Conservation (phyloP, 352 stramenopile species). For the Hyaloperonospora arabidopsidis region DNA sequence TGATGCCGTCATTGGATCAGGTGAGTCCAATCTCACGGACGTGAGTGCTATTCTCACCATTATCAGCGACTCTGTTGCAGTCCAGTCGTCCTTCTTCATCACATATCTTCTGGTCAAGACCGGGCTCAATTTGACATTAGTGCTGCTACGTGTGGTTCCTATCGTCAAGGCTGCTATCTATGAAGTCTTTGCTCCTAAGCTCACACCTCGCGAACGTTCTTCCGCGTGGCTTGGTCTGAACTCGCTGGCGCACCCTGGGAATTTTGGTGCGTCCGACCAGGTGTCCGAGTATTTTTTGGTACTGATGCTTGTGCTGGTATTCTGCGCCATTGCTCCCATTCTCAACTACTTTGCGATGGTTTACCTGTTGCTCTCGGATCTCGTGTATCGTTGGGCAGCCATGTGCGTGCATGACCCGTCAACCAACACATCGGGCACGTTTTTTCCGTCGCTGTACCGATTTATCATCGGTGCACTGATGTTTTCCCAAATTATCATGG, state of each 20-base stretch:
- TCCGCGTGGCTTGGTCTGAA: slow-evolving; percentile 63
- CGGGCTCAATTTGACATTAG: slow-evolving; percentile 53
- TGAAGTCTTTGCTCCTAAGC: slow-evolving; percentile 60
- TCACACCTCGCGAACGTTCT: slow-evolving; percentile 65
- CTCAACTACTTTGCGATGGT: slow-evolving; percentile 67
- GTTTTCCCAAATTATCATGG: slow-evolving; percentile 77
- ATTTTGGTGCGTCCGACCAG: slow-evolving; percentile 50
- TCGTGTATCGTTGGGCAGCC: slow-evolving; percentile 66
- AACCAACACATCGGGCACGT: slow-evolving; percentile 53
- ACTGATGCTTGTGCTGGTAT: slow-evolving; percentile 70
- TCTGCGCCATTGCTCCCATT: slow-evolving; percentile 66
- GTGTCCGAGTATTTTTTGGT: slow-evolving; percentile 68
- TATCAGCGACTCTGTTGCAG: slow-evolving; percentile 54
- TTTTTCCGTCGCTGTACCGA: slow-evolving; percentile 74
- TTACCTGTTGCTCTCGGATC: slow-evolving; percentile 66
- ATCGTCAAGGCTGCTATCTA: slow-evolving; percentile 78
- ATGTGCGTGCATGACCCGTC: slow-evolving; percentile 70
- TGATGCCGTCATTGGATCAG: slow-evolving; percentile 50
- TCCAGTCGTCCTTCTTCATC: slow-evolving; percentile 78
- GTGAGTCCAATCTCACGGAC: slow-evolving; percentile 39
- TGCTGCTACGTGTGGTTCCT: slow-evolving; percentile 64
- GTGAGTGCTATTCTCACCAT: slow-evolving; percentile 39
- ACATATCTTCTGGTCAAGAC: slow-evolving; percentile 75
- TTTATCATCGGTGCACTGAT: slow-evolving; percentile 72
- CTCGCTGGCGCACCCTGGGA: slow-evolving; percentile 46